Conservation (phyloP, 2,329 filamentous ascomycete species). For the Talaromyces sp. region DNA sequence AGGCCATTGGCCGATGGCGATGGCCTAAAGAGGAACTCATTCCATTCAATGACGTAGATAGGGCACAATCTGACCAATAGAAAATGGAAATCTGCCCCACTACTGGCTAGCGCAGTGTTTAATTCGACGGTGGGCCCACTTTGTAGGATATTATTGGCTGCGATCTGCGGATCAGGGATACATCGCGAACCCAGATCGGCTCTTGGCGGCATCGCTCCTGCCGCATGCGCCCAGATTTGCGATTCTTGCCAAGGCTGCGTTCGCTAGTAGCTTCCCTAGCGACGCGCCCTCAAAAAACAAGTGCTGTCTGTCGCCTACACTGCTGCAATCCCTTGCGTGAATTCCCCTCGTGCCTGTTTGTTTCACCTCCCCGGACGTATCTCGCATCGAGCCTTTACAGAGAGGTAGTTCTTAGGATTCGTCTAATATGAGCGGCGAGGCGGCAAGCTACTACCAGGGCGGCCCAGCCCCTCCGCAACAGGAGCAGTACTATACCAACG, state of each 20-base stretch:
- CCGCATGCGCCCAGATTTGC: background rate
- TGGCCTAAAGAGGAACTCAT: background rate
- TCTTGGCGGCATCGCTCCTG: background rate
- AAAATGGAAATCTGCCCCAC: background rate
- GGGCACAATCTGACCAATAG: background rate
- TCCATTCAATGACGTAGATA: background rate
- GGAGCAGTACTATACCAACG: conserved; percentile 7
- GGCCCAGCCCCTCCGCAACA: conserved; percentile 15
- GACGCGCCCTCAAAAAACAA: background rate
- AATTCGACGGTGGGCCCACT: background rate
- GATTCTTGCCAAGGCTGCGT: background rate
- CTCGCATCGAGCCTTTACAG: background rate
- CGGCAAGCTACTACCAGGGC: conserved; percentile 31
- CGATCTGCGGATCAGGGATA: background rate
- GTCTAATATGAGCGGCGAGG: conserved; percentile 31
- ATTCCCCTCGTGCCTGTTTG: background rate
- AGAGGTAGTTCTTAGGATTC: background rate
- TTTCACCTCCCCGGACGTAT: background rate
- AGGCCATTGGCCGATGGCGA: background rate
- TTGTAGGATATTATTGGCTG: background rate
- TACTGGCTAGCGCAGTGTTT: background rate
- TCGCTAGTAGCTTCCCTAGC: background rate
- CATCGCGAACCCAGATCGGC: background rate
- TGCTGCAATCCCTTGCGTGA: background rate
- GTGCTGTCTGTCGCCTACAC: background rate